Conservation (phyloP, 139 green algal genomes). For the Tetraselmis striata region DNA sequence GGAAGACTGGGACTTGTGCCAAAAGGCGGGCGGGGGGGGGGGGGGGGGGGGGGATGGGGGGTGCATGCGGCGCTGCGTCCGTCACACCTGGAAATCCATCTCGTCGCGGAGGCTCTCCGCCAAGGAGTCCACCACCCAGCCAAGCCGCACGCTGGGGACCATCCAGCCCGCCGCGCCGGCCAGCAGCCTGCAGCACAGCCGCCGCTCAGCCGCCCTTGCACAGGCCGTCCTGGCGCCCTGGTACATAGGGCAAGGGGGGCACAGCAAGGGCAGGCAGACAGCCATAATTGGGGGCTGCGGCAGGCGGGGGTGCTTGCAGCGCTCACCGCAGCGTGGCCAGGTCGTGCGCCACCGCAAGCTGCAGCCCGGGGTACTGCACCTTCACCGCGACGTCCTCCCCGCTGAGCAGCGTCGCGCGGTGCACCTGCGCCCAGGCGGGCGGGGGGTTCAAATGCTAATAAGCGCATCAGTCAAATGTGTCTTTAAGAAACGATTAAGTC, state of each 20-base stretch:
- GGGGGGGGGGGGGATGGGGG: no score
- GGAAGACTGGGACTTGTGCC: no score
- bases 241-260: background rate
- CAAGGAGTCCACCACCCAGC: slow-evolving; percentile 66
- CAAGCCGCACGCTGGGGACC: slow-evolving; percentile 11
- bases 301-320: background rate
- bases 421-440: slow-evolving; percentile 34
- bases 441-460: no score
- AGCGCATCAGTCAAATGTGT: no score
- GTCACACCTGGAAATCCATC: slow-evolving; percentile 65
- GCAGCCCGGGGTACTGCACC: slow-evolving; percentile 67
- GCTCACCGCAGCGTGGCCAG: slow-evolving; percentile 44
- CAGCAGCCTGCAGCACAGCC: background rate
- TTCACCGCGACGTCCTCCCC: slow-evolving; percentile 72
- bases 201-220: background rate
- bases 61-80: no score
- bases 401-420: slow-evolving; percentile 45
- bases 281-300: background rate
- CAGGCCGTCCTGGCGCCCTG: background rate
- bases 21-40: no score
- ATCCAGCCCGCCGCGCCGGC: background rate
- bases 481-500: no score
- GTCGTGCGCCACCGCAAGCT: slow-evolving; percentile 51
- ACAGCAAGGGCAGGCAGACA: background rate
- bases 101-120: slow-evolving; percentile 61